Percentiles rank a stretch among this genome's conserved stretches.
phyloP scores from a whole-genome alignment of 495 filamentous ascomycete genomes.

The Trichocladium uniseriatum region DNA sequence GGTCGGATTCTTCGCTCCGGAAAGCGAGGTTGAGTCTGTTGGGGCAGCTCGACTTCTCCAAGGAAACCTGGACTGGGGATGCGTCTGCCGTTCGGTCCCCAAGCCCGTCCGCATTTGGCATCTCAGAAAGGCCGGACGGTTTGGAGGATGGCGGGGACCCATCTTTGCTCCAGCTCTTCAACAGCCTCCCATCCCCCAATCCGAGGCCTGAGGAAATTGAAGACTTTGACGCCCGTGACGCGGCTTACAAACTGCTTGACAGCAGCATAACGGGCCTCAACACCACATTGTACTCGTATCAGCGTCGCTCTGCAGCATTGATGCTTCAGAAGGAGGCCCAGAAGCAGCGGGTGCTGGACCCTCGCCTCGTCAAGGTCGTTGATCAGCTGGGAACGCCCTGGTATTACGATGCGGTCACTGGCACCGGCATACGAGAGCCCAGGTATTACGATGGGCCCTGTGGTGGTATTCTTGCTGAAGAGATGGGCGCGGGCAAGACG shows the following conservation, averaged over 20 bases:
- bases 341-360: slow-evolving; percentile 58
- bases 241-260: slow-evolving; percentile 54
- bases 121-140: background rate
- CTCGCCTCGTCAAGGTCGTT: slow-evolving; percentile 49
- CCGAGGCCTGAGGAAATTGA: slow-evolving; percentile 44
- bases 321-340: slow-evolving; percentile 80
- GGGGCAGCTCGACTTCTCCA: slow-evolving; percentile 47
- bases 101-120: background rate
- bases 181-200: slow-evolving; percentile 64
- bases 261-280: slow-evolving; percentile 51
- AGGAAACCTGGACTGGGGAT: slow-evolving; percentile 46
- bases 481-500: slow-evolving; percentile 76
- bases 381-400: slow-evolving; percentile 55
- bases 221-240: slow-evolving; percentile 47
- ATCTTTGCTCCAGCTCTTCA: slow-evolving; percentile 79
- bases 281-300: slow-evolving; percentile 65
- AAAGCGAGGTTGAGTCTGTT: slow-evolving; percentile 45
- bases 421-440: slow-evolving; percentile 50
- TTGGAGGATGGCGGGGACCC: slow-evolving; percentile 19
- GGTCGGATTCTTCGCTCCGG: slow-evolving; percentile 33
- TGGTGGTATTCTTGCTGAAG: slow-evolving; percentile 69
- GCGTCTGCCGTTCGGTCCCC: background rate
- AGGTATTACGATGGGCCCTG: slow-evolving; percentile 62
- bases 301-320: slow-evolving; percentile 68
- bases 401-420: slow-evolving; percentile 63